Evolutionary conservation across 352 stramenopile species (phyloP).

Genomic region (Phytophthora multivora): DNA sequence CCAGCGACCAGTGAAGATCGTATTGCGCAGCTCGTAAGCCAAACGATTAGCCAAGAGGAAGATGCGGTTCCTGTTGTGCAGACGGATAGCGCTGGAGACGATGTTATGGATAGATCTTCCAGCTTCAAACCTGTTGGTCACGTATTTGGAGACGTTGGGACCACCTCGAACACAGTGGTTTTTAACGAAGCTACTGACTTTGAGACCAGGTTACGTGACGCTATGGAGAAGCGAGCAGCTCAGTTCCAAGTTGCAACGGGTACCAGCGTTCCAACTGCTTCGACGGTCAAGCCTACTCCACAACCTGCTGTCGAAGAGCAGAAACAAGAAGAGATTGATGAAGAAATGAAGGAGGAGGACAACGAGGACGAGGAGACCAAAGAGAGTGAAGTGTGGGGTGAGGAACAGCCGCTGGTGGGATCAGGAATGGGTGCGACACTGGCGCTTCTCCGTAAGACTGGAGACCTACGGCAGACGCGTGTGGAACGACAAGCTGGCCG

Average conservation of each 20-base stretch:
- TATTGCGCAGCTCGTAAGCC: constrained; percentile 60
- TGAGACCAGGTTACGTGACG: constrained; percentile 71
- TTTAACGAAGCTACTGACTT: constrained; percentile 90
- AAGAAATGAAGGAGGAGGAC: constrained; percentile 37
- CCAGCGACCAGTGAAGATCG: constrained; percentile 51
- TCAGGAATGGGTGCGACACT: constrained; percentile 93
- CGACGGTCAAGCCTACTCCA: constrained; percentile 2
- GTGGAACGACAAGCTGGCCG: constrained; percentile 92
- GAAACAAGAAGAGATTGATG: constrained; percentile 37
- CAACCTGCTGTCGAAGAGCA: constrained; percentile 35
- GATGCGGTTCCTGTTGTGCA: constrained; percentile 20
- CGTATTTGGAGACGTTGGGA: constrained; percentile 33
- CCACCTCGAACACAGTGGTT: constrained; percentile 57
- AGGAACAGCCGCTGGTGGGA: constrained; percentile 85
- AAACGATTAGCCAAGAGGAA: constrained; percentile 41
- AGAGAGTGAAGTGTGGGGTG: constrained; percentile 68
- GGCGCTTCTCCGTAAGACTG: constrained; percentile 91
- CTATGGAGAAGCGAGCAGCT: constrained; percentile 72
- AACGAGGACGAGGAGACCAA: constrained; percentile 57
- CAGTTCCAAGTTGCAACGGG: constrained; percentile 48
- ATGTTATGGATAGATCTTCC: constrained; percentile 9
- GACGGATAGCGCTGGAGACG: constrained; percentile 11
- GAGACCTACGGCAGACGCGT: constrained; percentile 90
- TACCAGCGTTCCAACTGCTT: background rate
- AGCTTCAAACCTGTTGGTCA: constrained; percentile 53